Percentiles rank a stretch among this genome's conserved stretches.
Evolutionary conservation across 2,329 filamentous ascomycete species (phyloP).

Genomic region (Corinectria fuckeliana): DNA sequence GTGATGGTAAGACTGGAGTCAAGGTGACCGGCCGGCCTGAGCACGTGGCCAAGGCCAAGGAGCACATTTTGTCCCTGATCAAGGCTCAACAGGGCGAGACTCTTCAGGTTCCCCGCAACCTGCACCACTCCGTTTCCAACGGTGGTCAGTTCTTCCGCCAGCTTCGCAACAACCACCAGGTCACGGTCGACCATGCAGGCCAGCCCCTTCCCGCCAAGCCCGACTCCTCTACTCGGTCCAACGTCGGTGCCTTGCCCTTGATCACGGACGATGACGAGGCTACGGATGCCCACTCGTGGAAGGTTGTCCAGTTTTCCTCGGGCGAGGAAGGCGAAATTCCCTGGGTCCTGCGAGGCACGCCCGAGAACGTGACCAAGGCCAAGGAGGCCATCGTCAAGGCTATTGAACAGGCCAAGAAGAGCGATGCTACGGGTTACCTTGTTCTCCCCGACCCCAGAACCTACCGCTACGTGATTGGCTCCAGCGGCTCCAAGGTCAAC

Average conservation of each 20-base stretch:
- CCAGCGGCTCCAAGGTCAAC: conserved; percentile 90
- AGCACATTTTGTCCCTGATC: conserved; percentile 78
- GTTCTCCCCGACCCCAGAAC: conserved; percentile 87
- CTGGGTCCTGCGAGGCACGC: conserved; percentile 83
- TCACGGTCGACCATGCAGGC: conserved; percentile 90
- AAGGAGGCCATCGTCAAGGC: conserved; percentile 76
- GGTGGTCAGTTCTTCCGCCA: conserved; percentile 94
- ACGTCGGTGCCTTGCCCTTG: conserved; percentile 75
- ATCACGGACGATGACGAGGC: conserved; percentile 85
- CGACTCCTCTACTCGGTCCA: conserved; percentile 59
- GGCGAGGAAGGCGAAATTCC: conserved; percentile 77
- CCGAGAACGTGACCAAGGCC: conserved; percentile 83
- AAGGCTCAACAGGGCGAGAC: conserved; percentile 91
- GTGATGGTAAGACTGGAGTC: conserved; percentile 81
- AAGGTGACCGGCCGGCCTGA: conserved; percentile 82
- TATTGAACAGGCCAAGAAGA: conserved; percentile 73
- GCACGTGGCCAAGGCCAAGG: conserved; percentile 85
- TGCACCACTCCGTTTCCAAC: conserved; percentile 86
- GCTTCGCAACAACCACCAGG: conserved; percentile 82
- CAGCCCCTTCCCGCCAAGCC: conserved; percentile 77
- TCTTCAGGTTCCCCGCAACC: conserved; percentile 78
- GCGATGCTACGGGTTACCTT: conserved; percentile 81
- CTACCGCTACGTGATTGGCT: conserved; percentile 90
- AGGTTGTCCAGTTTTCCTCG: conserved; percentile 69
- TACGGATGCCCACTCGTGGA: conserved; percentile 80